Evolutionary conservation across 176 grass and related monocot species (phyloP), one percentile per base, ranked within the genome.

Genomic region (Hordeum vulgare): DNA sequence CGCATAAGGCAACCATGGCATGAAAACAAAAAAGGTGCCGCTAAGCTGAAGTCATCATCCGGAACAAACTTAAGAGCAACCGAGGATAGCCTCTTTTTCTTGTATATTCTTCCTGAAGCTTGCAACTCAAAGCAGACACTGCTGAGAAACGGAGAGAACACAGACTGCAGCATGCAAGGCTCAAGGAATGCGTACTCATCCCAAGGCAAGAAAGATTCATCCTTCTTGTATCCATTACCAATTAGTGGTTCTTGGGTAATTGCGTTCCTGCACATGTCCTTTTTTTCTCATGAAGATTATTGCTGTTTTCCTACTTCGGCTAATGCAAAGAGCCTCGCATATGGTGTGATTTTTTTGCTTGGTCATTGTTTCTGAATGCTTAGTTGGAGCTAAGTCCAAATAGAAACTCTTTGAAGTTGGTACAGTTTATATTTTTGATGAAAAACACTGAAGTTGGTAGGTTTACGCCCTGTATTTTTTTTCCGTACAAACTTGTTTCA

Each of bases 151-250:
- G 31, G 28, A 59, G 4, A 25, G 40, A 54, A 9, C 61, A 66
- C 44, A 76, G 59, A 80, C 33, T 66, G 78, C 75, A 65, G 42
- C 80, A 83, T 56, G 80, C 33, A 83, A 78, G 66, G 74, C 7
- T 65, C 80, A 2, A 73, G 26, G 44, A 80, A 41, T 34, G 37
- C 80, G 6, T 88, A 74, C 34, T 44, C 75, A 7, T 18, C 66
- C 14, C 75, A 79, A 80, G 86, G 86, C 35, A 88, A 84, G 86
- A 34, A 15, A 47, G 47, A 51, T 71, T 14, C 20, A n/a, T 78
- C 41, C 24, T 64, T 31, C 37, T 35, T 4, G 5, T 13, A 31
- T 28, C 18, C 18, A 37, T 11, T 20, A 29, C 7, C 31, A 61
- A 63, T 74, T 29, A 0, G 7, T 23, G 47, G 62, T 45, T 61